phyloP scores from a whole-genome alignment of 2,329 filamentous ascomycete genomes.

The Stachybotrys elegans region DNA sequence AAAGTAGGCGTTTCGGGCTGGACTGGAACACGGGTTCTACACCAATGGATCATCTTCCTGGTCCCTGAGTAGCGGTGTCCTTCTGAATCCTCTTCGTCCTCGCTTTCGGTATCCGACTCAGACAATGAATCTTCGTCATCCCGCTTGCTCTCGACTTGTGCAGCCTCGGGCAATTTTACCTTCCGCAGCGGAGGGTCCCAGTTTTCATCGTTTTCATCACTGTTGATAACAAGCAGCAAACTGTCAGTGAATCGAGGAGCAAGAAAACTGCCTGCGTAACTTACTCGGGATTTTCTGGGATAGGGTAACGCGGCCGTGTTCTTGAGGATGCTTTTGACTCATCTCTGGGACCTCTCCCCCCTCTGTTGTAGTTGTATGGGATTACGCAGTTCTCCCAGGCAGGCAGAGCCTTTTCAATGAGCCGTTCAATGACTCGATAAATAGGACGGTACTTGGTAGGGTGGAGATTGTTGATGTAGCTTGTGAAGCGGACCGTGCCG shows the following conservation, averaged over 20 bases:
- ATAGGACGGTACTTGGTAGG: conserved; percentile 23
- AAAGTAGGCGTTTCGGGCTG: conserved; percentile 14
- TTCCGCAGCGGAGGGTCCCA: not conserved
- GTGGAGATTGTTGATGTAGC: conserved; percentile 43
- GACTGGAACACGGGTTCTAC: conserved; percentile 2
- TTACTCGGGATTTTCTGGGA: not conserved
- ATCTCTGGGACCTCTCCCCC: too few relatives aligned
- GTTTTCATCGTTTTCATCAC: conserved; percentile 8
- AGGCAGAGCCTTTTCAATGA: conserved; percentile 30
- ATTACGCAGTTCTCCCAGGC: conserved; percentile 45
- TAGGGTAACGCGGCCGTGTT: not conserved
- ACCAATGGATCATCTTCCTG: conserved; percentile 3
- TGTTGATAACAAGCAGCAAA: not conserved
- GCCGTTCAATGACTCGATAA: conserved; percentile 29
- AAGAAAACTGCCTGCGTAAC: not conserved
- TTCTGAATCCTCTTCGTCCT: conserved; percentile 8
- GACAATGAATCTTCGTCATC: conserved; percentile 2
- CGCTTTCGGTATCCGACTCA: too few relatives aligned
- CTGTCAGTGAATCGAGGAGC: not conserved
- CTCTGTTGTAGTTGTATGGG: too few relatives aligned
- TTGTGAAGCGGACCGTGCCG: conserved; percentile 28
- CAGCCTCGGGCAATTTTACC: not conserved
- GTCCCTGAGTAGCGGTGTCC: not conserved
- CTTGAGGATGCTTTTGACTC: fast-evolving
- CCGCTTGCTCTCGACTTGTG: not conserved